A percentile compares a stretch with the other conserved stretches of the same genome.
Conservation (phyloP, 768 basidiomycete species). For the Lactarius quietus region DNA sequence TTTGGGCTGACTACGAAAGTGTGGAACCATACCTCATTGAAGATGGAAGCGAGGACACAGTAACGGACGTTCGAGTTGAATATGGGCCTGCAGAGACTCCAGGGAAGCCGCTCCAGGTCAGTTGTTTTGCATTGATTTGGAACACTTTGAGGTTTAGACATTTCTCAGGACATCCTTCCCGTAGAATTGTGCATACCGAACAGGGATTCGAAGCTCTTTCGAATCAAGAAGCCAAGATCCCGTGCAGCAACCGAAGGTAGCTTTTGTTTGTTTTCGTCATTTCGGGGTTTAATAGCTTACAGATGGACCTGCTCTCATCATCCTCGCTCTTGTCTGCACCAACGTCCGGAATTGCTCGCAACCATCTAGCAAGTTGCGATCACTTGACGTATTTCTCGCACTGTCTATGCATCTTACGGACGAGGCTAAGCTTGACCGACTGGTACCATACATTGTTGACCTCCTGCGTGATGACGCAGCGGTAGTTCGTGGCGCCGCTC, state of each 20-base stretch:
- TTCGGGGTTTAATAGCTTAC: neutral
- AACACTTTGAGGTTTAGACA: neutral
- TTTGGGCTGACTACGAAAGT: constrained; percentile 86
- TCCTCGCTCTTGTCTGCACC: constrained; percentile 82
- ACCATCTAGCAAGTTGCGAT: constrained; percentile 82
- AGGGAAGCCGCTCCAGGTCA: constrained; percentile 59
- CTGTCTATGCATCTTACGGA: constrained; percentile 81
- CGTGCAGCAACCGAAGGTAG: constrained; percentile 62
- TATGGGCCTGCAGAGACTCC: constrained; percentile 43
- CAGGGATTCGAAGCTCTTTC: constrained; percentile 50
- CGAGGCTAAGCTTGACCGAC: constrained; percentile 90
- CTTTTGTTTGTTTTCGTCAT: neutral
- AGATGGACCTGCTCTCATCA: constrained; percentile 89
- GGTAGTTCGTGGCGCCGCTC: constrained; percentile 72
- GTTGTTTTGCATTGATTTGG: constrained; percentile 11
- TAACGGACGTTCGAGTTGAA: constrained; percentile 56
- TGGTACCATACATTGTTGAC: constrained; percentile 89
- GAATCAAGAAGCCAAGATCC: constrained; percentile 33
- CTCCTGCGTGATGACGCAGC: constrained; percentile 83
- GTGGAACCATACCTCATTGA: constrained; percentile 65
- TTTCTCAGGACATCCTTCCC: constrained; percentile 66
- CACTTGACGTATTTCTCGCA: constrained; percentile 82
- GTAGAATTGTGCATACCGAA: constrained; percentile 70
- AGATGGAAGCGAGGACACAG: constrained; percentile 44
- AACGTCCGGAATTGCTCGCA: constrained; percentile 85